Evolutionary conservation across 116 monocot genomes (phyloP).

Genomic region (Phalaenopsis hybrid): DNA sequence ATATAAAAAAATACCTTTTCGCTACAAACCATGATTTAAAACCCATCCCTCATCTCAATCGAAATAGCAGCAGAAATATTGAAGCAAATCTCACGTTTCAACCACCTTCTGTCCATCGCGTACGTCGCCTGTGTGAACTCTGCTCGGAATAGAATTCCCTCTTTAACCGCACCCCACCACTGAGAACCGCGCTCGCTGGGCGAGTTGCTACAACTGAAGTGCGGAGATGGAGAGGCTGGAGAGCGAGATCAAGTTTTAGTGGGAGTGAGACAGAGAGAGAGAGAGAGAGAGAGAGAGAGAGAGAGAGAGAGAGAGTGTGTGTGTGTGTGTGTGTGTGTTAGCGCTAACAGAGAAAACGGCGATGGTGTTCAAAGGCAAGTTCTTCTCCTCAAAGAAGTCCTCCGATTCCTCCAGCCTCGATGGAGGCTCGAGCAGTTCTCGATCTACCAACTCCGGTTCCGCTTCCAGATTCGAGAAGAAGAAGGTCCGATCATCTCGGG

Average conservation of each 20-base stretch:
- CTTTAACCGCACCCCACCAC: too few relatives aligned
- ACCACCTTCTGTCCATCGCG: too few relatives aligned
- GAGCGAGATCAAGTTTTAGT: background rate
- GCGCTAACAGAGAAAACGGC: too few relatives aligned
- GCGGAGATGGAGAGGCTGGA: background rate
- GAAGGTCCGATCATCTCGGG: slow-evolving; percentile 40
- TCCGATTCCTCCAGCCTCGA: slow-evolving; percentile 27
- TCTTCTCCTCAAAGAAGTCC: slow-evolving; percentile 39
- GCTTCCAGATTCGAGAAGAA: slow-evolving; percentile 78
- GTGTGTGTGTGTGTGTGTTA: too few relatives aligned
- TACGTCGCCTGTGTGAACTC: too few relatives aligned
- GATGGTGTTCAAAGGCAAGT: slow-evolving; percentile 40
- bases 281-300: background rate
- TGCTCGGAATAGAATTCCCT: too few relatives aligned
- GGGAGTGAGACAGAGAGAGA: background rate
- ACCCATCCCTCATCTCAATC: too few relatives aligned
- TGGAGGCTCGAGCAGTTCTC: slow-evolving; percentile 6
- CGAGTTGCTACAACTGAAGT: background rate
- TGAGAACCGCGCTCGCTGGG: too few relatives aligned
- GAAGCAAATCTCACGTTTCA: too few relatives aligned
- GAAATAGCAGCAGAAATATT: too few relatives aligned
- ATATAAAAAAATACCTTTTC: too few relatives aligned
- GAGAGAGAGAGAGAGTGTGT: background rate
- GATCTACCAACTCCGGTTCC: background rate
- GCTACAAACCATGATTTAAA: too few relatives aligned